Base-by-base conservation (phyloP, 2,329 filamentous ascomycete genomes). In the Diplodia scrobiculata region DNA sequence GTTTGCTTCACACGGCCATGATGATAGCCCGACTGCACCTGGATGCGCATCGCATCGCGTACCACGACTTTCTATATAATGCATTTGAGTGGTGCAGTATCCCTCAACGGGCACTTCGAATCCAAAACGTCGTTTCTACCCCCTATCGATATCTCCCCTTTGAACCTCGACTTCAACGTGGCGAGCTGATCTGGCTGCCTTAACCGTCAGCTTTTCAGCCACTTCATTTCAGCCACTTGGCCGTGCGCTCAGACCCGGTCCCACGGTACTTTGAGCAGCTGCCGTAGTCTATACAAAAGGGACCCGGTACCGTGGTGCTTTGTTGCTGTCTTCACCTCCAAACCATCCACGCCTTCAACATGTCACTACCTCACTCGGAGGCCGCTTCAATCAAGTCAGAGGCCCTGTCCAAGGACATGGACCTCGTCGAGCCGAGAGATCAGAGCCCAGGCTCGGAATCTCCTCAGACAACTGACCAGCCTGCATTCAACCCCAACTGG, bases 401-500 rank as follows among this genome's bases (percentile, higher is more conserved):
- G 25, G n/a, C 38, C 13, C 14, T 19, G 25, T 48, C 55, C 21
- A 32, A 19, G 6, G 55, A 47, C 19, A 2, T 13, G 1, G 25
- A 6, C 14, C 55, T 4, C 21, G 10, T 36, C 34, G 34, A 36
- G 34, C 34, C 10, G 34, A 36, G 3, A 5, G 25, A n/a, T 14
- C 27, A 59, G 54, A 29, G 21, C 21, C 38, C 41, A n/a, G 29
- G 29, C 7, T 25, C 25, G 25, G 25, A 25, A 25, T 25, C 25
- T 25, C 25, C 3, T 25, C 25, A 25, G 25, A 25, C 25, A 25
- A 5, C 25, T 11, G 25, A 59, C 1, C 7, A 38, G 19, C 53
- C 32, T 19, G 38, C 45, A 21, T 66, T 66, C 64, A 66, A 62
- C 3, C 64, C 64, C 14, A 48, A 36, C n/a, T 66, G 64, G 62